phyloP scores from a whole-genome alignment of 441 rosid genomes.

The Biscutella laevigata region DNA sequence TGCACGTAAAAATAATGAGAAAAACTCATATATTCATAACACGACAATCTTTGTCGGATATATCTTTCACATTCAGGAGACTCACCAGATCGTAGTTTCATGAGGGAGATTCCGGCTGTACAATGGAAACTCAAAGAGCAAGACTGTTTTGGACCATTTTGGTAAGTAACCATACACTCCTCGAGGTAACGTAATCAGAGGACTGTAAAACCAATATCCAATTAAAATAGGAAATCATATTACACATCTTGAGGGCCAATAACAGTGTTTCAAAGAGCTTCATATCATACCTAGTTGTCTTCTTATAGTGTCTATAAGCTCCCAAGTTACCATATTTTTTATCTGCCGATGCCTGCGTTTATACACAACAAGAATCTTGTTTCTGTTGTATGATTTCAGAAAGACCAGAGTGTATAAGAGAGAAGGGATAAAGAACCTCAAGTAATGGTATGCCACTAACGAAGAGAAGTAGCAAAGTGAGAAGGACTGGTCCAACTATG shows the following conservation, averaged over 20 bases:
- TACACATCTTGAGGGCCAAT: not conserved
- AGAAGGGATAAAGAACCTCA: slow-evolving; percentile 45
- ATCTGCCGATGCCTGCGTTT: slow-evolving; percentile 68
- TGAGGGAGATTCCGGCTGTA: slow-evolving; percentile 65
- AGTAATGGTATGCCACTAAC: slow-evolving; percentile 88
- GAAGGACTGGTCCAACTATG: slow-evolving; percentile 69
- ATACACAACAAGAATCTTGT: slow-evolving; percentile 13
- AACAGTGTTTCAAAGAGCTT: not conserved
- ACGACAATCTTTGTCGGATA: not conserved
- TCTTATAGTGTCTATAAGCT: slow-evolving; percentile 62
- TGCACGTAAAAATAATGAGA: slow-evolving; percentile 6
- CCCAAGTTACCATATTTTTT: slow-evolving; percentile 58
- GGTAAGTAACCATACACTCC: slow-evolving; percentile 59
- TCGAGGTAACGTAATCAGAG: slow-evolving; percentile 63
- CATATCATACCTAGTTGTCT: slow-evolving; percentile 53
- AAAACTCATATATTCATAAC: slow-evolving; percentile 1
- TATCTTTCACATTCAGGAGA: not conserved
- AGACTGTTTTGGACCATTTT: slow-evolving; percentile 54
- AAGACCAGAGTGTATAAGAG: not conserved
- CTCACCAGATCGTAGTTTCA: slow-evolving; percentile 61
- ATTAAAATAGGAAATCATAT: not conserved
- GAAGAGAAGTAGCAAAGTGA: slow-evolving; percentile 73
- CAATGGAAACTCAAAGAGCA: slow-evolving; percentile 68
- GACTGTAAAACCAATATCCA: slow-evolving; percentile 47
- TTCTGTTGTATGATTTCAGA: not conserved